A percentile compares a stretch with the other conserved stretches of the same genome.
Conservation (phyloP, 768 basidiomycete genomes). For the Lyophyllum shimeji region DNA sequence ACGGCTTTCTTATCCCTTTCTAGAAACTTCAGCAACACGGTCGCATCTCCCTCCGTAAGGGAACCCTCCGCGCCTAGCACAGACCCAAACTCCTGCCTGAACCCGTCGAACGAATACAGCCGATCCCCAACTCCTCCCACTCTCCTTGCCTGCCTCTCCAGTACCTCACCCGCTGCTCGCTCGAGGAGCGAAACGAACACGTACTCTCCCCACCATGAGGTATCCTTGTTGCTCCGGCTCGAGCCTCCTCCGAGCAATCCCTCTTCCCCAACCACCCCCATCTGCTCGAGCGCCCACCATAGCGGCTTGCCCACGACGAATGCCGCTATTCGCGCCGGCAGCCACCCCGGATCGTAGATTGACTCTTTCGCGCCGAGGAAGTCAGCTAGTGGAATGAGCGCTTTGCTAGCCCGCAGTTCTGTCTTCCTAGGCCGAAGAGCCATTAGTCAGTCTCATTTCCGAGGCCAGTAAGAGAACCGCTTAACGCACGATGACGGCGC, state of each 20-base stretch:
- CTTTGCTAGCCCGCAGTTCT: constrained; percentile 52
- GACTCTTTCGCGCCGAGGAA: constrained; percentile 60
- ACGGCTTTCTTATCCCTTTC: constrained; percentile 71
- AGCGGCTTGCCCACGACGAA: constrained; percentile 76
- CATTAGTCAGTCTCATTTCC: not conserved
- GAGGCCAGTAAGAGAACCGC: not conserved
- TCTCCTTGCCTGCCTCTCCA: constrained; percentile 40
- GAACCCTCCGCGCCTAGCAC: constrained; percentile 27
- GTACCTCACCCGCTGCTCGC: constrained; percentile 58
- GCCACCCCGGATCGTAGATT: constrained; percentile 67
- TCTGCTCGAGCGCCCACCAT: constrained; percentile 84
- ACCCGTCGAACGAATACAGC: constrained; percentile 61
- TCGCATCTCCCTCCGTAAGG: constrained; percentile 63
- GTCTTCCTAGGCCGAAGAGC: constrained; percentile 56
- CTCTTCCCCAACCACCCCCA: constrained; percentile 72
- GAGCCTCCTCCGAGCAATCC: constrained; percentile 30
- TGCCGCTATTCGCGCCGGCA: constrained; percentile 68
- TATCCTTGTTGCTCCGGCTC: constrained; percentile 36
- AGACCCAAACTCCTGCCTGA: constrained; percentile 57
- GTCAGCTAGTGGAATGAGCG: constrained; percentile 46
- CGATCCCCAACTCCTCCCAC: constrained; percentile 53
- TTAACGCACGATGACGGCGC: constrained; percentile 69
- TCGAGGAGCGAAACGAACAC: constrained; percentile 68
- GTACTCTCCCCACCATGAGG: constrained; percentile 67
- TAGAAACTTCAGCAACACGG: constrained; percentile 73